A percentile compares a stretch with the other conserved stretches of the same genome.
Evolutionary conservation across 108 stramenopile species (phyloP).

Genomic region (Nitzschia inconspicua): DNA sequence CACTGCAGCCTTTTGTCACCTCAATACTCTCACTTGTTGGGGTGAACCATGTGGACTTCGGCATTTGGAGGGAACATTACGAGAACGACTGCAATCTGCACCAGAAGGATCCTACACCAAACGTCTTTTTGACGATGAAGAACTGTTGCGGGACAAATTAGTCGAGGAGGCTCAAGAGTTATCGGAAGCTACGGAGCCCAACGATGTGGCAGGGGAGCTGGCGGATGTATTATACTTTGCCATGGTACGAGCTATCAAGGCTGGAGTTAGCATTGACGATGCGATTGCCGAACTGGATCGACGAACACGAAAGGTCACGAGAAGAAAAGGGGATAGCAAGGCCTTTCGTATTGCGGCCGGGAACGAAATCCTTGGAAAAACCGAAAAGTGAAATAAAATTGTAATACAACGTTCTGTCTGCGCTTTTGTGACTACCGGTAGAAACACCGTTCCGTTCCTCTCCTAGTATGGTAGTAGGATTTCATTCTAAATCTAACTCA

Average conservation of each 20-base stretch:
- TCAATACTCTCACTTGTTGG: slow-evolving; percentile 90
- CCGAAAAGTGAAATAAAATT: not conserved
- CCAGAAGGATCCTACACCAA: slow-evolving; percentile 96
- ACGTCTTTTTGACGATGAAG: slow-evolving; percentile 89
- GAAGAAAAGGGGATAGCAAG: slow-evolving; percentile 93
- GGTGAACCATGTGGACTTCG: slow-evolving; percentile 79
- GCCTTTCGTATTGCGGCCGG: slow-evolving; percentile 89
- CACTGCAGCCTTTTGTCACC: slow-evolving; percentile 81
- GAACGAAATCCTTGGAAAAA: slow-evolving; percentile 58
- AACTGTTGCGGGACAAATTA: slow-evolving; percentile 89
- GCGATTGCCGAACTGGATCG: slow-evolving; percentile 83
- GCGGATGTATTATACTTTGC: slow-evolving; percentile 98
- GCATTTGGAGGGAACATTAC: slow-evolving; percentile 80
- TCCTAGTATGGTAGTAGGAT: too few relatives aligned
- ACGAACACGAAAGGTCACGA: slow-evolving; percentile 89
- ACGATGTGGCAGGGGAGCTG: slow-evolving; percentile 93
- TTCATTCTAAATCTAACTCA: slow-evolving; percentile 49
- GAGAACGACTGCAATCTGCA: slow-evolving; percentile 71
- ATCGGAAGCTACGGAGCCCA: slow-evolving; percentile 74
- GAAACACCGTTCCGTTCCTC: too few relatives aligned
- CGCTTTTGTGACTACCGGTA: too few relatives aligned
- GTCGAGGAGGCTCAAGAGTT: slow-evolving; percentile 99
- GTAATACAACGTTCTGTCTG: too few relatives aligned
- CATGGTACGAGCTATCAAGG: slow-evolving; percentile 89
- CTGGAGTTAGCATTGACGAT: slow-evolving; percentile 91